Evolutionary conservation across 164 flowering plant species (phyloP).

Genomic region (Nelumbo lutea): DNA sequence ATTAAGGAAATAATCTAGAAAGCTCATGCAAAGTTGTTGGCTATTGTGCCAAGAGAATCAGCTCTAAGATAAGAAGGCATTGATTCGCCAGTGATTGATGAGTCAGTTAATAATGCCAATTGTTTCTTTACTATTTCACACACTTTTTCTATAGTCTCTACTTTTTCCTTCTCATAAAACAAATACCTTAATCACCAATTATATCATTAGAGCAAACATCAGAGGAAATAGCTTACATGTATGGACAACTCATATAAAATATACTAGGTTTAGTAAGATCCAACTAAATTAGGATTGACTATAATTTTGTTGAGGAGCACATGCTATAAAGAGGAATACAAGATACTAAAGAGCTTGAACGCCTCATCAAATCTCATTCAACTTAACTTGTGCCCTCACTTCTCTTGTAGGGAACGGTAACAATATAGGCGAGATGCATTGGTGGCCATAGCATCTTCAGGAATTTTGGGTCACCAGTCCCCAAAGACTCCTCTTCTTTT

Average conservation of each 20-base stretch:
- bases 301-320: too few relatives aligned
- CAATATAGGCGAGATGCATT: slow-evolving; percentile 77
- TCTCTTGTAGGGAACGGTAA: slow-evolving; percentile 26
- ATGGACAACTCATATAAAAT: neutral
- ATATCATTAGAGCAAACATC: neutral
- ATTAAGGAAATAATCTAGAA: neutral
- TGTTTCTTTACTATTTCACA: slow-evolving; percentile 43
- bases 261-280: too few relatives aligned
- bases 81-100: slow-evolving; percentile 32
- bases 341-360: slow-evolving; percentile 42
- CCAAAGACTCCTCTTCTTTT: slow-evolving; percentile 58
- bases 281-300: too few relatives aligned
- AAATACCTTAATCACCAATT: neutral
- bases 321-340: too few relatives aligned
- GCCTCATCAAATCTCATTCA: slow-evolving; percentile 74
- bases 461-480: slow-evolving; percentile 81
- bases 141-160: slow-evolving; percentile 42
- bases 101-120: slow-evolving; percentile 31
- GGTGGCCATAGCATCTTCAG: slow-evolving; percentile 94
- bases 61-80: slow-evolving; percentile 44
- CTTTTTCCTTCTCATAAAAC: slow-evolving; percentile 35
- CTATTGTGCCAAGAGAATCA: slow-evolving; percentile 56
- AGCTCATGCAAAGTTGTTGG: neutral
- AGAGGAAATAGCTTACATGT: neutral
- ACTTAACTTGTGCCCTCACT: slow-evolving; percentile 19